Percentiles rank a stretch among this genome's conserved stretches.
Evolutionary conservation across 2,329 filamentous ascomycete genomes (phyloP).

Genomic region (Paraconiothyrium brasiliense): DNA sequence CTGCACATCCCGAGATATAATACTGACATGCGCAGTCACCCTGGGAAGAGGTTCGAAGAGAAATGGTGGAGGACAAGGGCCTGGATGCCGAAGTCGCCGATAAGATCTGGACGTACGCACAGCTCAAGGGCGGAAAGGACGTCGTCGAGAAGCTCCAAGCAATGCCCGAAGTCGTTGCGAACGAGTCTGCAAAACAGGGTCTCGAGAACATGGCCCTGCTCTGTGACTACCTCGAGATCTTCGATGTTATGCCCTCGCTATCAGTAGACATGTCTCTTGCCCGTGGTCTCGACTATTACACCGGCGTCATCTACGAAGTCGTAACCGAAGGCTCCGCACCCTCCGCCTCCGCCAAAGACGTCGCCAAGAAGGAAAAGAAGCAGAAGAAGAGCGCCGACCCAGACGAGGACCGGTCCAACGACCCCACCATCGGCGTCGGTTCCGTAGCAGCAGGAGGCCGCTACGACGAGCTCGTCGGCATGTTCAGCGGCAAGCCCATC

Average conservation of each 20-base stretch:
- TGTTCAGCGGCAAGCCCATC: slow-evolving; percentile 91
- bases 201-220: slow-evolving; percentile 82
- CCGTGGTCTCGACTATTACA: slow-evolving; percentile 92
- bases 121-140: slow-evolving; percentile 77
- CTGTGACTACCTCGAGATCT: slow-evolving; percentile 82
- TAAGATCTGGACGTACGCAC: slow-evolving; percentile 86
- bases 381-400: slow-evolving; percentile 37
- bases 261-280: slow-evolving; percentile 92
- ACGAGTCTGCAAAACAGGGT: slow-evolving; percentile 79
- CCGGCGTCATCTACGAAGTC: slow-evolving; percentile 89
- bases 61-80: slow-evolving; percentile 94
- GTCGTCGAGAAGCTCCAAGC: slow-evolving; percentile 75
- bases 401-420: slow-evolving; percentile 76
- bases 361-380: slow-evolving; percentile 54
- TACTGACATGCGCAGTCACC: slow-evolving; percentile 57
- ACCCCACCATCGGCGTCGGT: slow-evolving; percentile 84
- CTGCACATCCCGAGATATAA: not conserved
- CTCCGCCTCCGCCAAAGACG: slow-evolving; percentile 47
- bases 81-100: slow-evolving; percentile 80
- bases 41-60: slow-evolving; percentile 88
- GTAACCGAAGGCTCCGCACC: slow-evolving; percentile 80
- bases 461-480: slow-evolving; percentile 92
- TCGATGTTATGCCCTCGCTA: slow-evolving; percentile 75
- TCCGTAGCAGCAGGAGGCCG: slow-evolving; percentile 89
- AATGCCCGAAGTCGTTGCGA: slow-evolving; percentile 74